Conservation (phyloP, 129 eudicot species). For the Oenanthe sinensis region DNA sequence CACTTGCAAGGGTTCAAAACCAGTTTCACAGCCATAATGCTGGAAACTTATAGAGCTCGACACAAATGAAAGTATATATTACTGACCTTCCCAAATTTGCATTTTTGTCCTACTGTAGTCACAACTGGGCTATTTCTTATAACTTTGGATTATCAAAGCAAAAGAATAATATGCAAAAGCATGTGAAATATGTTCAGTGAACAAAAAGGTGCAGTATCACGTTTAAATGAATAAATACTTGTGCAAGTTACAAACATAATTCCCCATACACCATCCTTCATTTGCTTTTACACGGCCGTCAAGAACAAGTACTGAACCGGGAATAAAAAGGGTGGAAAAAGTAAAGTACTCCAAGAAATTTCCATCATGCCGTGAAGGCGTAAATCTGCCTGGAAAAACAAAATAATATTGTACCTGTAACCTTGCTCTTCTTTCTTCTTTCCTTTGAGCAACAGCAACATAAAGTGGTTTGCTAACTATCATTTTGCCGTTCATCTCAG, state of each 20-base stretch:
- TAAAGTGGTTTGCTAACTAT: constrained; percentile 26
- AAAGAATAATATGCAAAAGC: not conserved
- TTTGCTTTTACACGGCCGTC: too few species aligned
- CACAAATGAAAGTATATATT: not conserved
- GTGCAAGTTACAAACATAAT: not conserved
- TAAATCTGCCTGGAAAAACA: not conserved
- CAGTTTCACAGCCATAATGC: not conserved
- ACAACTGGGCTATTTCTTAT: not conserved
- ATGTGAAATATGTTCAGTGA: not conserved
- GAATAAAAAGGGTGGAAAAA: too few species aligned
- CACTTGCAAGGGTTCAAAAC: not conserved
- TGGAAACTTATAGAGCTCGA: not conserved
- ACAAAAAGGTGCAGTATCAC: not conserved
- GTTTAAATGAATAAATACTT: not conserved
- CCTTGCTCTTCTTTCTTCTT: constrained; percentile 76
- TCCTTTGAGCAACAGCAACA: constrained; percentile 22
- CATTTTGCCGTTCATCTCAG: constrained; percentile 82
- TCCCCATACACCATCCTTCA: not conserved
- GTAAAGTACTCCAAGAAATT: not conserved
- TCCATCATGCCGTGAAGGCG: not conserved
- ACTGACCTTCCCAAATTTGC: not conserved
- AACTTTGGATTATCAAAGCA: not conserved
- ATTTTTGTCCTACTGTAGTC: not conserved
- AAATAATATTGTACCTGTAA: constrained; percentile 49
- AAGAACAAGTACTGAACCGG: too few species aligned